phyloP scores from a whole-genome alignment of 306 rosid species.

The Vigna hirtella region DNA sequence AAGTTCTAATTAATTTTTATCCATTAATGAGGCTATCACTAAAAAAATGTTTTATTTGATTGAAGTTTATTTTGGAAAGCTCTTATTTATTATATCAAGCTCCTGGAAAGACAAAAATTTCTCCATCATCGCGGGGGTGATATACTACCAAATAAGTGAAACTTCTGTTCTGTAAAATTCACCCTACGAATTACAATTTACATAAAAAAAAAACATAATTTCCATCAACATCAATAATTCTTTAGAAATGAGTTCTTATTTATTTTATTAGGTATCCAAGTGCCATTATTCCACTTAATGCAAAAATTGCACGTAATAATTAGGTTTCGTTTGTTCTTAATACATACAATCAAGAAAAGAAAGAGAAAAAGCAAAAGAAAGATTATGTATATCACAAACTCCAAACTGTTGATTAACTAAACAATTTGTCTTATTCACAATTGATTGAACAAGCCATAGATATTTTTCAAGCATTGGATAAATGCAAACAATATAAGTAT shows the following conservation, averaged over 20 bases:
- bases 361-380: neutral
- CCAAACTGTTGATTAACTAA: slow-evolving; percentile 19
- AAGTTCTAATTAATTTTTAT: too few relatives aligned
- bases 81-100: too few relatives aligned
- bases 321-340: slow-evolving; percentile 21
- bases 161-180: too few relatives aligned
- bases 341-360: neutral
- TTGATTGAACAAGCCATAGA: neutral
- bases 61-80: too few relatives aligned
- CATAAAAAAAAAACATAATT: neutral
- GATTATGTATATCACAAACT: slow-evolving; percentile 7
- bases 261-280: neutral
- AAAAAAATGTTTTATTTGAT: too few relatives aligned
- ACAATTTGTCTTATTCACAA: slow-evolving; percentile 31
- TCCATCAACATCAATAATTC: neutral
- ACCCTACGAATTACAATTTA: too few relatives aligned
- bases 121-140: too few relatives aligned
- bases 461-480: slow-evolving; percentile 8
- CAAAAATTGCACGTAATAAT: slow-evolving; percentile 38
- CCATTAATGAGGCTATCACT: too few relatives aligned
- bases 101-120: too few relatives aligned
- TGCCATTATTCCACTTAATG: slow-evolving; percentile 14
- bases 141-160: too few relatives aligned
- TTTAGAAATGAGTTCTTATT: neutral
- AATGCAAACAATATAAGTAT: neutral